Base-by-base conservation (phyloP, 768 basidiomycete species). In the Trametes sanguinea region DNA sequence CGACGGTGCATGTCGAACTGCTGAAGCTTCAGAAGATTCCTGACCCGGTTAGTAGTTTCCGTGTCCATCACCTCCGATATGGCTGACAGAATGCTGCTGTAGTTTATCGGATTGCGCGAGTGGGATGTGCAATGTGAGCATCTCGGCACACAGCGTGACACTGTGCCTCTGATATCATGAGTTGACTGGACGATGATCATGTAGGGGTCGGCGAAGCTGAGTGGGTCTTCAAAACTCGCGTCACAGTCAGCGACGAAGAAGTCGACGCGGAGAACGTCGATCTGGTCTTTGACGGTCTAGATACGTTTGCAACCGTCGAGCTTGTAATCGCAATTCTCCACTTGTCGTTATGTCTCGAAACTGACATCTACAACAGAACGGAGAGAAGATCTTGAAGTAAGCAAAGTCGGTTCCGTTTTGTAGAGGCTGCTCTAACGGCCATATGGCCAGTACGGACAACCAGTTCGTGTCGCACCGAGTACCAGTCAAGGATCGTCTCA, bases 121-220 rank as follows among this genome's bases (percentile, higher is more conserved):
- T 93, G 89, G 87, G 89, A 94, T 67, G 88, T 94, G 13, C 95
- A 96, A 77, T 95, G 94, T 93, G 64, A 67, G 85, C 44, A n/a
- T 22, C 17, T 29, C n/a, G 54, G 14, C 27, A 35, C n/a, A 11
- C 35, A 37, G 35, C 22, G 22, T 11, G 13, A 16, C 45, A 10
- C 47, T 29, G 42, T 11, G 45, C 46, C 1, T 16, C 22, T 46
- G n/a, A 6, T 22, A 17, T 46, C 45, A 4, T 17, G 17, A 16
- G 22, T n/a, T 33, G 35, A 37, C 2, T 35, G 22, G 32, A 3
- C 37, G n/a, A 33, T 48, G 61, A 62, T 7, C 2, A 7, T 39
- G 22, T 61, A 95, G 94, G 95, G 95, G 79, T 97, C 42, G 94
- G 92, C 37, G 95, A 97, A 72, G 80, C 82, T 8, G 83, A 87